phyloP scores from a whole-genome alignment of 176 grass and related monocot genomes.

The Avena eriantha region DNA sequence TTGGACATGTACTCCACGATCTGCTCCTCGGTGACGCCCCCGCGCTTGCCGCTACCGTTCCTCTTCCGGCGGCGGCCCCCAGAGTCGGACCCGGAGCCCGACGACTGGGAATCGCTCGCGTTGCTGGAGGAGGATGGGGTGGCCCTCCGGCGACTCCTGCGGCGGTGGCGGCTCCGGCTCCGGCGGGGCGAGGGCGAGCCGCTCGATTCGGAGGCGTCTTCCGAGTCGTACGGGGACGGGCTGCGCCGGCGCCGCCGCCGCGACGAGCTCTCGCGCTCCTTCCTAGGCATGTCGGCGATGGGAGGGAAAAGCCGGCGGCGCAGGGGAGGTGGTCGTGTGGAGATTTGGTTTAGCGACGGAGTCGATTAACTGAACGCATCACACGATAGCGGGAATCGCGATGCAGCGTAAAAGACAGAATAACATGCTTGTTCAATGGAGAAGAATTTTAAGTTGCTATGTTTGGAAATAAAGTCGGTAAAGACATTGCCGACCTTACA shows the following conservation, averaged over 20 bases:
- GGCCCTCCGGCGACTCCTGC: slow-evolving; percentile 46
- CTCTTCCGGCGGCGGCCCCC: slow-evolving; percentile 6
- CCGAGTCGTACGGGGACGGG: slow-evolving; percentile 51
- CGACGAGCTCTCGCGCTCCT: slow-evolving; percentile 59
- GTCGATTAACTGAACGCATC: not conserved
- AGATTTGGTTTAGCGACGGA: not conserved
- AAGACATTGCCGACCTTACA: no score
- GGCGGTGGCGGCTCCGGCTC: slow-evolving; percentile 46
- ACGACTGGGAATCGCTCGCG: slow-evolving; percentile 53
- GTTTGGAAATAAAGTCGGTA: no score
- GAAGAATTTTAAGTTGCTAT: no score
- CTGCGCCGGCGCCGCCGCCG: slow-evolving; percentile 46
- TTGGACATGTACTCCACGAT: slow-evolving; percentile 84
- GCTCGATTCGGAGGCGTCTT: slow-evolving; percentile 28
- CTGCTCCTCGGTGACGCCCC: slow-evolving; percentile 84
- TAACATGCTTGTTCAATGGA: no score
- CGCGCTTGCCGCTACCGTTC: slow-evolving; percentile 33
- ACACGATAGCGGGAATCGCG: not conserved
- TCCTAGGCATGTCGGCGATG: slow-evolving; percentile 48
- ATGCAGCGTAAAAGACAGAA: not conserved
- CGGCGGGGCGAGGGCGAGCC: slow-evolving; percentile 33
- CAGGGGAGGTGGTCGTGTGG: slow-evolving; percentile 13
- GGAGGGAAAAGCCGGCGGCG: not conserved
- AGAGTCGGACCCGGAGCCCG: slow-evolving; percentile 61
- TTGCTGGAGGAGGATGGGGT: slow-evolving; percentile 52